Conservation (phyloP, 805 yeast species). For the Monosporozyma yasuniensis region DNA sequence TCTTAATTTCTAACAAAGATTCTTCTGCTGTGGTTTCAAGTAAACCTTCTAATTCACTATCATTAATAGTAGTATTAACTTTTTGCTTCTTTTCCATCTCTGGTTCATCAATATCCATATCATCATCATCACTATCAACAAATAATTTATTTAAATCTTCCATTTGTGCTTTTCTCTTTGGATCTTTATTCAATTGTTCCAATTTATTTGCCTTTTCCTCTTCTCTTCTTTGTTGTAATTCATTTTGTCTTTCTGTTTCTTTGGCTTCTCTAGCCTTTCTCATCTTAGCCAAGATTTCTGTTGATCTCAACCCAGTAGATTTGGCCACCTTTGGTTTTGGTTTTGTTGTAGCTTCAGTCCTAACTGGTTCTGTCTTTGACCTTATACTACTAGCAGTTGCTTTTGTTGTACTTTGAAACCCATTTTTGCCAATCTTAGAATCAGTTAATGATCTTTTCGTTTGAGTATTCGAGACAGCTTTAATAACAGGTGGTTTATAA, state of each 20-base stretch:
- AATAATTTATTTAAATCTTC: conserved; percentile 23
- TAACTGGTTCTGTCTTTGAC: conserved; percentile 6
- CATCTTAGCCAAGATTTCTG: conserved; percentile 27
- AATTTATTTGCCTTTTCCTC: conserved; percentile 9
- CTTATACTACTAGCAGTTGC: not conserved
- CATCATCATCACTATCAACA: conserved; percentile 22
- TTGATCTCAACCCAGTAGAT: conserved; percentile 22
- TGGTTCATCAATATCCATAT: conserved; percentile 1
- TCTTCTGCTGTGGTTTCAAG: conserved; percentile 29
- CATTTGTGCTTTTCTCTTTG: conserved; percentile 25
- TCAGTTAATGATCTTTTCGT: not conserved
- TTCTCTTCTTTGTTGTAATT: conserved; percentile 20
- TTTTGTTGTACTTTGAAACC: not conserved
- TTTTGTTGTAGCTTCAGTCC: conserved; percentile 1
- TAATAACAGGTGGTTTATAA: not conserved
- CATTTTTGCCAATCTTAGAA: not conserved
- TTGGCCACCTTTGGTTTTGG: conserved; percentile 7
- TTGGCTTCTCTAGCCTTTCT: conserved; percentile 25
- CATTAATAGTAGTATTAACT: not conserved
- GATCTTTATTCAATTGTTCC: conserved; percentile 10
- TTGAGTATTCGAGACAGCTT: not conserved
- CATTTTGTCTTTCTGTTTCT: conserved; percentile 23
- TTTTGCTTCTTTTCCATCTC: not conserved
- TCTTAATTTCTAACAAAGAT: conserved; percentile 17
- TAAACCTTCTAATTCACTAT: conserved; percentile 21